phyloP scores from a whole-genome alignment of 371 early-diverging fungal genomes.

The Mortierella sp. region DNA sequence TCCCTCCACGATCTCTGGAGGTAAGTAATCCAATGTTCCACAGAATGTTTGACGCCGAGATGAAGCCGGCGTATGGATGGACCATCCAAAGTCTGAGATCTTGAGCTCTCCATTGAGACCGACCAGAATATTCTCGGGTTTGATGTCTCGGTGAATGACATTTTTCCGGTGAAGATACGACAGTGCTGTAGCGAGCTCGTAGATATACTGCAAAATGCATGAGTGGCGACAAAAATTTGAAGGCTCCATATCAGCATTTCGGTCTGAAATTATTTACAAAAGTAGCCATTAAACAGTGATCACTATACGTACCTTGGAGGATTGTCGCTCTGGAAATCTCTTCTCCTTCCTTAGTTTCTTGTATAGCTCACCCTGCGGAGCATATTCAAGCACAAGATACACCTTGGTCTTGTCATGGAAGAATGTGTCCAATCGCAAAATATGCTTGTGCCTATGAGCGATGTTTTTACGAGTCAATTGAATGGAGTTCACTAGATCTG shows the following conservation, averaged over 20 bases:
- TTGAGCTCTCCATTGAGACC: conserved; percentile 89
- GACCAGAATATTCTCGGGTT: conserved; percentile 97
- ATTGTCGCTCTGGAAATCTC: conserved; percentile 80
- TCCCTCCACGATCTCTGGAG: conserved; percentile 95
- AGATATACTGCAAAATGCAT: conserved; percentile 76
- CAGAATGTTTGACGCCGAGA: conserved; percentile 91
- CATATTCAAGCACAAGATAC: conserved; percentile 97
- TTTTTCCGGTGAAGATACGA: conserved; percentile 92
- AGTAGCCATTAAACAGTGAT: no score
- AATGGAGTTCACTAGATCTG: no score
- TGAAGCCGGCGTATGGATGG: conserved; percentile 90
- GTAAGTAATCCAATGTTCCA: conserved; percentile 98
- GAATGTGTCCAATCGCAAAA: conserved; percentile 95
- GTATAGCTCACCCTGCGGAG: conserved; percentile 95
- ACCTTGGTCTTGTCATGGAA: conserved; percentile 95
- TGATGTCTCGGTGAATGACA: conserved; percentile 97
- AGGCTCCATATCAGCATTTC: no score
- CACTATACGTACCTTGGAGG: conserved; percentile 74
- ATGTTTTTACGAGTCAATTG: conserved; percentile 1
- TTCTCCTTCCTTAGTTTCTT: conserved; percentile 74
- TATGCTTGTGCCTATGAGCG: conserved; percentile 85
- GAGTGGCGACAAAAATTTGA: not conserved
- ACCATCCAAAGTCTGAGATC: conserved; percentile 99
- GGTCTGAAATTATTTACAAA: no score
- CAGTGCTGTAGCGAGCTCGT: conserved; percentile 90